These are phyloP conservation scores for Apiospora aurea DNA, from an alignment of 2,329 filamentous ascomycete species.

Conservation along the genomic window DNA sequence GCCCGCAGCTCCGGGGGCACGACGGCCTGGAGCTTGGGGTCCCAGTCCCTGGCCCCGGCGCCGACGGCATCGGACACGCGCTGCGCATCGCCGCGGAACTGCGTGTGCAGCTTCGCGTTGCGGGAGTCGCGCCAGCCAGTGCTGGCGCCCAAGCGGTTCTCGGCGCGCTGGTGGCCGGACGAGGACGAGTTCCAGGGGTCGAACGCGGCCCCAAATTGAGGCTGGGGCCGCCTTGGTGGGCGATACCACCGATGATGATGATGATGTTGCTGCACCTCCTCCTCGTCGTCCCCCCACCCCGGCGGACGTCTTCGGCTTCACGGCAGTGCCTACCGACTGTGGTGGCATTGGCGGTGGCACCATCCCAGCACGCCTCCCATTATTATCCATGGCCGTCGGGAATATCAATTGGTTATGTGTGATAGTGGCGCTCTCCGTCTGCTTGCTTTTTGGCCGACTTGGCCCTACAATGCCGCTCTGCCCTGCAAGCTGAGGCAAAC, in stretches of 20 bases:
- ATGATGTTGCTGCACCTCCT: neutral
- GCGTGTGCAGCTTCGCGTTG: slow-evolving; percentile 71
- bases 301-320: neutral
- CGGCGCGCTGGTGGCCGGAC: slow-evolving; percentile 80
- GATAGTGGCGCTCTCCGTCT: slow-evolving; percentile 2
- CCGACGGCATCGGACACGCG: slow-evolving; percentile 71
- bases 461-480: neutral
- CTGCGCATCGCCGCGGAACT: slow-evolving; percentile 67
- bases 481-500: no score
- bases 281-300: neutral
- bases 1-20: slow-evolving; percentile 52
- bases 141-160: slow-evolving; percentile 65
- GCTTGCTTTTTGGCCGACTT: slow-evolving; percentile 8
- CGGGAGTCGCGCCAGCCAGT: slow-evolving; percentile 77
- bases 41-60: slow-evolving; percentile 64
- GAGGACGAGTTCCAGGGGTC: slow-evolving; percentile 78
- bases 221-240: slow-evolving; percentile 47
- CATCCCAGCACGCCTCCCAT: neutral
- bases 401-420: neutral
- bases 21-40: slow-evolving; percentile 51
- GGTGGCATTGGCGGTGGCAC: neutral
- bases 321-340: neutral
- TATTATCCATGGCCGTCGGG: neutral
- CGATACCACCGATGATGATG: neutral
- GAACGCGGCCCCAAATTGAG: slow-evolving; percentile 55